Base-by-base conservation (phyloP, 1,284 basidiomycete species). In the Trichosporon sp. region DNA sequence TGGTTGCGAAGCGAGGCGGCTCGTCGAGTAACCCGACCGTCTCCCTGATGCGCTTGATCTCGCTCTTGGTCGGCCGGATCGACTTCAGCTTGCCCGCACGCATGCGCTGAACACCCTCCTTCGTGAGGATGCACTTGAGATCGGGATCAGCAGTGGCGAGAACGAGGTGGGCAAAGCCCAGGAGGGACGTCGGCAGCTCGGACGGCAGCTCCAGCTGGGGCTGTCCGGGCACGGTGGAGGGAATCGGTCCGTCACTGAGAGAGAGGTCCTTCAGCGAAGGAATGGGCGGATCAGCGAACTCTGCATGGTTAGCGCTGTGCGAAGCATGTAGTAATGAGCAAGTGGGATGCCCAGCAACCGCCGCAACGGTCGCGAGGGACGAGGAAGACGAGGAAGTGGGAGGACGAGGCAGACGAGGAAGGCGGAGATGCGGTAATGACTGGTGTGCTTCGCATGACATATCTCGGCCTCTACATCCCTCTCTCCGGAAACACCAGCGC, bases 261-360 rank as follows among this genome's bases (percentile, higher is more conserved):
- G 65, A 51, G 15, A 76, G 68, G 12, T 62, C 27, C n/a, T 74
- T 56, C 9, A 79, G 66, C 1, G 76, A 68, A 29, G 82, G 75
- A 1, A 86, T 85, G 31, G 89, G 88, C 9, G 89, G 88, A 77
- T 91, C 90, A 2, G 89, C 89, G 76, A 92, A 91, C 66, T 89
- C 91, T 90, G 76, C 0, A 2, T 2, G 25, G 44, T n/a, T n/a
- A 21, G 15, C 1, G 32, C 12, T 11, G 35, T 8, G 6, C 4
- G 15, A n/a, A n/a, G 2, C 4, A 25, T 25, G 21, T n/a, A 34
- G 44, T n/a, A 51, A n/a, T 21, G 9, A 9, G 56, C 23, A 31
- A 5, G 23, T 60, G 4, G 25, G 47, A 51, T 21, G 47, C 7
- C 9, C 11, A 18, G 21, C 12, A 11, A 11, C 9, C 44, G 12